Evolutionary conservation across 106 monocot genomes (phyloP), one percentile per base, ranked within the genome.

Genomic region (Narthecium ossifragum): DNA sequence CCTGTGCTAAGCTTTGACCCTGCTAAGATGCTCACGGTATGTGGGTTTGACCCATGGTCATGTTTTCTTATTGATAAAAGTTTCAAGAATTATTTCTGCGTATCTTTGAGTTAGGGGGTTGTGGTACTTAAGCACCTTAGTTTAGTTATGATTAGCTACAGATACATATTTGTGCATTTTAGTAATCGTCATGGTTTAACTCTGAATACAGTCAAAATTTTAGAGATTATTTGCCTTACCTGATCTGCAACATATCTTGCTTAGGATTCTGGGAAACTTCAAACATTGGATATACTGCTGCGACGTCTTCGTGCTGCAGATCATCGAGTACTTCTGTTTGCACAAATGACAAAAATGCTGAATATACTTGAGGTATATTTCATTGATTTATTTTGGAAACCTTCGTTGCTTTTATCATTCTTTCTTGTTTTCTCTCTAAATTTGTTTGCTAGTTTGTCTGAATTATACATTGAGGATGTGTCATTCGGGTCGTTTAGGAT

Each of bases 301-400:
- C 83, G 82, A 60, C 90, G 83, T 34, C 90, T 96, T 63, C 82
- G 96, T 30, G 83, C 86, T 78, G 77, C 62, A 49, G 86, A 90
- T 73, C 96, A 96, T 73, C 90, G 96, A 22, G 90, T 96, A 34
- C 90, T 96, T 74, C 59, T 96, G 56, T 96, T 96, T 78, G 96
- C 86, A 46, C 96, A 96, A 67, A 96, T 96, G 96, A 96, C 96
- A 69, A 96, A 87, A 72, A 96, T 96, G 96, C 73, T 96, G 59
- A 70, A 96, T 67, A 96, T 96, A 71, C 77, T 96, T 53, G 90
- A 96, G 96, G 96, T 96, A 86, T 24, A n/a, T 49, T 73, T 18
- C 6, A n/a, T 70, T 64, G 24, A 53, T 37, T 21, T 50, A 9
- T 32, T 18, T 17, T 39, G n/a, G n/a, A n/a, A n/a, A n/a, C n/a